phyloP scores from a whole-genome alignment of 768 basidiomycete species.

The Mycena galericulata region DNA sequence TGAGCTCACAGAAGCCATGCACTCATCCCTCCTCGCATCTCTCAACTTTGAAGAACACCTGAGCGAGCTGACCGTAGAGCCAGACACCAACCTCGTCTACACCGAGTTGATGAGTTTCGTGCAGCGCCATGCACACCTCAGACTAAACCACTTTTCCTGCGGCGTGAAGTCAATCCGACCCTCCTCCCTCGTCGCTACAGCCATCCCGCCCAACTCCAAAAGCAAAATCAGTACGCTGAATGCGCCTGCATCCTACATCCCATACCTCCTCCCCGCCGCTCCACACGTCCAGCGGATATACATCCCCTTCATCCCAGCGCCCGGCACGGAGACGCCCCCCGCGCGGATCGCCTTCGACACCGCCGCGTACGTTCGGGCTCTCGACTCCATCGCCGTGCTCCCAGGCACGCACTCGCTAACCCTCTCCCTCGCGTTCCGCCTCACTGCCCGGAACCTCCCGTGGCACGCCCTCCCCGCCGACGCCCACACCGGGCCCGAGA shows the following conservation, averaged over 20 bases:
- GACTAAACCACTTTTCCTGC: neutral
- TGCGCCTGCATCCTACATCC: constrained; percentile 19
- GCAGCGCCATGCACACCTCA: constrained; percentile 14
- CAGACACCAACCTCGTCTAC: no score
- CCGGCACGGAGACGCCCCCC: neutral
- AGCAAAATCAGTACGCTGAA: constrained; percentile 10
- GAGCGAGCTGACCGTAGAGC: no score
- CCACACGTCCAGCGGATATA: constrained; percentile 14
- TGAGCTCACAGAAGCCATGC: no score
- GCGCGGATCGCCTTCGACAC: constrained; percentile 7
- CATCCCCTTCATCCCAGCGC: neutral
- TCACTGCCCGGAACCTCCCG: neutral
- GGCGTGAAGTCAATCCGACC: neutral
- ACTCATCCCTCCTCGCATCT: no score
- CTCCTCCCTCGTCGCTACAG: neutral
- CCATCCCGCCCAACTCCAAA: neutral
- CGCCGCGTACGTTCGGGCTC: constrained; percentile 9
- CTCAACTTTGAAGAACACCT: no score
- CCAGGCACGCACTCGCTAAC: constrained; percentile 12
- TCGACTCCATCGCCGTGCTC: constrained; percentile 6
- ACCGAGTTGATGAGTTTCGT: constrained; percentile 13
- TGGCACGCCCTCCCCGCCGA: constrained; percentile 9
- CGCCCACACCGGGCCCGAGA: neutral
- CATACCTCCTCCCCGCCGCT: constrained; percentile 28
- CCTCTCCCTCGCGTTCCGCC: constrained; percentile 7